Base-by-base conservation (phyloP, 768 basidiomycete genomes). In the Trametes sanguinea region DNA sequence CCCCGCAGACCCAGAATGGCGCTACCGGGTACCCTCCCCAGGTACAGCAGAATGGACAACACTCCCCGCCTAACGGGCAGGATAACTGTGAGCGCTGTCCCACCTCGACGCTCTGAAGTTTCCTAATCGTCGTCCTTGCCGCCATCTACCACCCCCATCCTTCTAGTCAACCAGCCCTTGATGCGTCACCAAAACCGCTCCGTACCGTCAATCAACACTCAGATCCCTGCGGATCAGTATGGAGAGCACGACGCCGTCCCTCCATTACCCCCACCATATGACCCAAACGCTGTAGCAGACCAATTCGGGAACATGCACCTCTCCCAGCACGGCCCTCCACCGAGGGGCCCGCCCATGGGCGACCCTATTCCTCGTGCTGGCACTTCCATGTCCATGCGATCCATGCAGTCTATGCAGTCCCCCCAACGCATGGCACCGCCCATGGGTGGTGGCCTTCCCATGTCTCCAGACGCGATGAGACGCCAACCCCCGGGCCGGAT, bases 271-370 rank as follows among this genome's bases (percentile, higher is more conserved):
- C 67, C 74, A 6, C 71, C 77, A 51, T 79, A 76, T 57, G 82
- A 83, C 72, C 71, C 83, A 43, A 78, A 81, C 6, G 73, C 74
- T 37, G 75, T 79, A 37, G 76, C 81, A 43, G 80, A 83, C 66
- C 71, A 78, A 45, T 85, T 90, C 72, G 79, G 80, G 47, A 74
- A 81, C 44, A 76, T 92, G 72, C 80, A 75, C 52, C 73, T 90
- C 60, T 73, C 72, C 16, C 63, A 64, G 22, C 58, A 42, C 54
- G 84, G 85, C 46, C 75, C 77, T 27, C 64, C 65, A n/a, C 68
- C 75, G 32, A 71, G 70, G 17, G 71, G 72, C 48, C 62, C 74
- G 22, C 73, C 72, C 47, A 5, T 57, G 11, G 54, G 66, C 39
- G 86, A 87, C 63, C 81, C 83, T 47, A 72, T 86, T 13, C 78